Evolutionary conservation across 495 filamentous ascomycete genomes (phyloP), one percentile per base, ranked within the genome.

Genomic region (Neurospora sp.): DNA sequence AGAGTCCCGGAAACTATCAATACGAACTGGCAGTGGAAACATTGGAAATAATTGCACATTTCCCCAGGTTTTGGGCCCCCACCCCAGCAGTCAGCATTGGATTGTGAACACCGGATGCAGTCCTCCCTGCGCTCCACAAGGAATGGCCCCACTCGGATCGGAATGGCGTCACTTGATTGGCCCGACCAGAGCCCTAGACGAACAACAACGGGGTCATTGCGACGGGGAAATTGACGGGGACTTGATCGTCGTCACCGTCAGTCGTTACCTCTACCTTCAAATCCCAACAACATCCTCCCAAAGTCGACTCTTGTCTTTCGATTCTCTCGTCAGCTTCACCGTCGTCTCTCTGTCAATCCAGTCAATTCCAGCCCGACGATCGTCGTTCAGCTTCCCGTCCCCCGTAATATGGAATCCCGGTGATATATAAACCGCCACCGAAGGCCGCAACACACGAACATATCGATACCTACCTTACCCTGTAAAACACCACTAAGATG

Each of bases 401-500:
- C 12, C 35, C 69, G 65, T n/a, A 76, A 9, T 48, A 76, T 75
- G 75, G 73, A 76, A 75, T 39, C 69, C 48, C 41, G 38, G 61
- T 68, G 12, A 40, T 12, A 40, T 59, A 3, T 37, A 42, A 65
- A 11, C 71, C 70, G 77, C 73, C 74, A 74, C 69, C 74, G 14
- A 75, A 72, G 74, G 78, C 77, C 75, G 72, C 71, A 71, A 70
- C 71, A 38, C 71, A 27, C 22, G n/a, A 20, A 14, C 42, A 10
- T 40, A 59, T 53, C 46, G 46, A 53, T 53, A 53, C 20, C 46
- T 31, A 53, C 20, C 10, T 53, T 53, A 9, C 6, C 7, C 41
- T 5, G 40, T 44, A 31, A 31, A 31, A 31, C 27, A 31, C 27
- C 65, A 72, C 16, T 10, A 61, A 31, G 35, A 87, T 88, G 86